These are phyloP conservation scores for Stentor roeselii DNA, from an alignment of 73 alveolate genomes.

Conservation along the genomic window DNA sequence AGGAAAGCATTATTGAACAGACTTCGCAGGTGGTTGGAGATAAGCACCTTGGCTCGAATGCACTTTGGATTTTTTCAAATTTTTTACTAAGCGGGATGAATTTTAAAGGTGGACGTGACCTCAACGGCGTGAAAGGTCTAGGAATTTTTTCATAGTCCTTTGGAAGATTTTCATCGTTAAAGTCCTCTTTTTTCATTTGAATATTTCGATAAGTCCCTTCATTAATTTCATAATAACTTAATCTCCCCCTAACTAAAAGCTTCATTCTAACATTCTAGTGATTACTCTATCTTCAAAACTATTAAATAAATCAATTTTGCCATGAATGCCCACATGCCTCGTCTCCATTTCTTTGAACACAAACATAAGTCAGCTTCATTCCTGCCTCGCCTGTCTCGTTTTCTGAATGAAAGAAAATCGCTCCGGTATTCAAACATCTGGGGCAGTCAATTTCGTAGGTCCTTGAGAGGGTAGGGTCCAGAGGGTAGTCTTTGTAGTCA, in stretches of 20 bases:
- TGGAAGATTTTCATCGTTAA: neutral
- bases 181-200: neutral
- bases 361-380: constrained; percentile 50
- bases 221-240: too few relatives aligned
- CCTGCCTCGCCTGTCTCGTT: constrained; percentile 33
- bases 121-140: neutral
- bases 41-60: neutral
- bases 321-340: constrained; percentile 28
- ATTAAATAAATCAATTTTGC: constrained; percentile 6
- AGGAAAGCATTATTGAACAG: neutral
- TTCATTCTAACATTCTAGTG: too few relatives aligned
- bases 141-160: neutral
- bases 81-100: neutral
- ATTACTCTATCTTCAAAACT: too few relatives aligned
- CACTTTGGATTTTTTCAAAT: neutral
- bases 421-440: constrained; percentile 38
- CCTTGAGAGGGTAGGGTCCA: constrained; percentile 48
- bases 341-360: constrained; percentile 33
- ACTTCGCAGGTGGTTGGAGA: neutral
- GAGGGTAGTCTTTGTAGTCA: constrained; percentile 39
- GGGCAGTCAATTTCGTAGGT: constrained; percentile 25
- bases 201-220: too few relatives aligned
- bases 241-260: too few relatives aligned
- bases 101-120: neutral
- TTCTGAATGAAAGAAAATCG: constrained; percentile 42